Percentiles rank a stretch among this genome's conserved stretches.
Evolutionary conservation across 139 green algal genomes (phyloP).

Genomic region (Prasinococcaceae sp.): DNA sequence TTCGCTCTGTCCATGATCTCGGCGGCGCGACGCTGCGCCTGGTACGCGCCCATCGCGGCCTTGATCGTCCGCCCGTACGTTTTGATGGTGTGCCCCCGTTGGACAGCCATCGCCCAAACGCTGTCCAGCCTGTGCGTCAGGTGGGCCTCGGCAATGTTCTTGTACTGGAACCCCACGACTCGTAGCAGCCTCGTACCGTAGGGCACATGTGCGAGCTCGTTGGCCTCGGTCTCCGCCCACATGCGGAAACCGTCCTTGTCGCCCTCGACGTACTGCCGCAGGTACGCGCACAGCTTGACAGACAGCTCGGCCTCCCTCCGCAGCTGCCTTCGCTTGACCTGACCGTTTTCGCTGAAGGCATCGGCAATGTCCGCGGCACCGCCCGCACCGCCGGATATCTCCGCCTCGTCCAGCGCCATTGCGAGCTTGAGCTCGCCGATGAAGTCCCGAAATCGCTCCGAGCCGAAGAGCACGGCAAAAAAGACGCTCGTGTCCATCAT

Average conservation of each 20-base stretch:
- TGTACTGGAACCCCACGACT: too few relatives aligned
- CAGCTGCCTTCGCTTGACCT: background rate
- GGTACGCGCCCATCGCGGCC: too few relatives aligned
- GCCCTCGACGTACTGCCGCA: background rate
- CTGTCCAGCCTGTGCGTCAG: too few relatives aligned
- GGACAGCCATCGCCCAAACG: too few relatives aligned
- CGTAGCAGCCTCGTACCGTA: background rate
- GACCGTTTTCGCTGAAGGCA: too few relatives aligned
- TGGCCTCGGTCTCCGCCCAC: background rate
- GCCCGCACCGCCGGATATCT: conserved; percentile 11
- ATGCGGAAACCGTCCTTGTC: background rate
- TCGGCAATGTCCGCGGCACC: background rate
- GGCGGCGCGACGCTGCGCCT: too few relatives aligned
- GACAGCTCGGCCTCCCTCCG: background rate
- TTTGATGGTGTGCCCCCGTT: too few relatives aligned
- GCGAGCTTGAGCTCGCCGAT: background rate
- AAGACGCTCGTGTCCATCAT: background rate
- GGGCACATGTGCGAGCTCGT: background rate
- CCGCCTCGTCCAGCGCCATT: conserved; percentile 7
- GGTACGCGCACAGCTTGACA: background rate
- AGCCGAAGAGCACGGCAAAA: background rate
- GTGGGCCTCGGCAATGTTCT: too few relatives aligned
- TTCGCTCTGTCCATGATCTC: too few relatives aligned
- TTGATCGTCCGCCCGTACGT: too few relatives aligned
- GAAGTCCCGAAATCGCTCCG: background rate